Evolutionary conservation across 257 asterid genomes (phyloP).

Genomic region (Cruciata laevipes): DNA sequence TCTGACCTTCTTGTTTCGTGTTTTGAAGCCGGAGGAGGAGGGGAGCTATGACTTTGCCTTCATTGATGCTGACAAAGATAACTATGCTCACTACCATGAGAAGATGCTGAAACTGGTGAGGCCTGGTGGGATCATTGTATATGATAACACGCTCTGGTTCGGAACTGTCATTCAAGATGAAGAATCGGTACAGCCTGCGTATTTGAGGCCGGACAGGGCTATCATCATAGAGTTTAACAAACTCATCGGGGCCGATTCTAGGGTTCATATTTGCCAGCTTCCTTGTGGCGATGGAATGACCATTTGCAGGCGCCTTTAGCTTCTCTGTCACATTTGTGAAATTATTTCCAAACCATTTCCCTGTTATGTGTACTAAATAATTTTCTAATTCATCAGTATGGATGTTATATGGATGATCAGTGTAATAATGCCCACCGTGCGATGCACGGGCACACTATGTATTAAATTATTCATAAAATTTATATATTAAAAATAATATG

Average conservation of each 20-base stretch:
- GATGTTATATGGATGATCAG: no score
- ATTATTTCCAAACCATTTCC: no score
- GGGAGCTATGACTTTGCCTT: constrained; percentile 43
- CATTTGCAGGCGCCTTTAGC: constrained; percentile 18
- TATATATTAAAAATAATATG: no score
- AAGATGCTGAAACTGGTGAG: constrained; percentile 36
- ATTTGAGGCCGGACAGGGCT: background rate
- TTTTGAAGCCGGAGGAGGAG: constrained; percentile 20
- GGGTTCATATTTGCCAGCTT: constrained; percentile 19
- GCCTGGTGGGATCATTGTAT: constrained; percentile 39
- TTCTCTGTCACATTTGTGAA: no score
- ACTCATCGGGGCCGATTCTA: constrained; percentile 20
- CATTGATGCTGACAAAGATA: constrained; percentile 49
- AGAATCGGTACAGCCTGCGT: constrained; percentile 20
- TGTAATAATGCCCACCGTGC: no score
- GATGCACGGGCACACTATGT: no score
- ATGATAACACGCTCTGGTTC: constrained; percentile 54
- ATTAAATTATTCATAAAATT: no score
- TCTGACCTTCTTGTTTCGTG: no score
- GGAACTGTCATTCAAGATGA: constrained; percentile 31
- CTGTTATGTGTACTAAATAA: no score
- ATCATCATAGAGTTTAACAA: constrained; percentile 18
- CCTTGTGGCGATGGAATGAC: constrained; percentile 33
- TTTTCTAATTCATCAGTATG: no score
- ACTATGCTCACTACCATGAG: constrained; percentile 41